A percentile compares a stretch with the other conserved stretches of the same genome.
phyloP scores from a whole-genome alignment of 2,329 filamentous ascomycete species.

The Daldinia sp. region DNA sequence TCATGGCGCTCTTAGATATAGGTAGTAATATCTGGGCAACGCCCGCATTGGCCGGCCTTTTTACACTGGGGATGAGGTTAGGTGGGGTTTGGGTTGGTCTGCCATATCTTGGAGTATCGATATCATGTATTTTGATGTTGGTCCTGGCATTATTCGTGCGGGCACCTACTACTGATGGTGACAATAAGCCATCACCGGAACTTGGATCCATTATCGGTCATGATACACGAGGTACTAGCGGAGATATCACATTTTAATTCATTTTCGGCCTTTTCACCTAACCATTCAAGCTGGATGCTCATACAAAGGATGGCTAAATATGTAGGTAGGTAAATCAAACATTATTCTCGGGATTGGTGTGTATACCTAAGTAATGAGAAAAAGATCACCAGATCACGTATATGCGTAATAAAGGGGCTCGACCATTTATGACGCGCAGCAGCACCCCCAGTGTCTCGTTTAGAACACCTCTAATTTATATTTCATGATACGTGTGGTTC shows the following conservation, averaged over 20 bases:
- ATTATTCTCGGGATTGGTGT: too few species aligned
- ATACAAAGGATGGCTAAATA: too few species aligned
- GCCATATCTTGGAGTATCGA: slow-evolving; percentile 51
- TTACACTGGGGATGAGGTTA: slow-evolving; percentile 49
- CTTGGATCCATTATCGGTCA: not conserved
- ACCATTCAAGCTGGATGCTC: not conserved
- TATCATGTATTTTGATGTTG: slow-evolving; percentile 46
- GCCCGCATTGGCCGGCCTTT: slow-evolving; percentile 49
- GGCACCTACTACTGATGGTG: slow-evolving; percentile 23
- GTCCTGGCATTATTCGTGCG: slow-evolving; percentile 44
- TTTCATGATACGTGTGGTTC: too few species aligned
- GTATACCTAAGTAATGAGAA: too few species aligned
- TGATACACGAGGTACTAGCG: not conserved
- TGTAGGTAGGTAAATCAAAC: too few species aligned
- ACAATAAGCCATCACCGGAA: slow-evolving; percentile 38
- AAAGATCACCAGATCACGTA: too few species aligned
- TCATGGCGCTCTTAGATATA: slow-evolving; percentile 45
- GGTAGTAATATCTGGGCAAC: slow-evolving; percentile 46
- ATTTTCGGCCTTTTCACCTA: not conserved
- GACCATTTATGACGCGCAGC: too few species aligned
- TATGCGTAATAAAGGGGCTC: too few species aligned
- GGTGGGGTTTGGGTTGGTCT: slow-evolving; percentile 50
- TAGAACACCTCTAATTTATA: too few species aligned
- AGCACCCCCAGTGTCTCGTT: too few species aligned
- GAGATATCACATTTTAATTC: not conserved